Percentiles rank a stretch among this genome's conserved stretches.
Evolutionary conservation across 2,329 filamentous ascomycete genomes (phyloP).

Genomic region (Aspergillus fumigatiaffinis): DNA sequence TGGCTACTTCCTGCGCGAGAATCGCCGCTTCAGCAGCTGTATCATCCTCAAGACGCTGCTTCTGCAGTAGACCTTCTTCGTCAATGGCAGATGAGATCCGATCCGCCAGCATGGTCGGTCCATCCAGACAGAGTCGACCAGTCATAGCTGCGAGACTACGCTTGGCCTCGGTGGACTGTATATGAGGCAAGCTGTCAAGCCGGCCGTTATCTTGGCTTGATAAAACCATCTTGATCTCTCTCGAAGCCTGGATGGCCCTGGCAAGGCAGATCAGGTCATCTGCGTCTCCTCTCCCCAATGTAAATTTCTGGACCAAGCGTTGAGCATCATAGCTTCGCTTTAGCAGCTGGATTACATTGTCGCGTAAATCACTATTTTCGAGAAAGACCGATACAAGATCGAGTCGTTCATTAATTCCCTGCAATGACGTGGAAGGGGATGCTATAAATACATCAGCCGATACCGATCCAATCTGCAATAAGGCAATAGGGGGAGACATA

Average conservation of each 20-base stretch:
- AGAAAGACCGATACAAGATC: conserved; percentile 78
- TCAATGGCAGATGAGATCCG: conserved; percentile 78
- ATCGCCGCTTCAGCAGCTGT: conserved; percentile 67
- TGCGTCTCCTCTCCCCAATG: conserved; percentile 82
- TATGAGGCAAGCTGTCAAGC: conserved; percentile 18
- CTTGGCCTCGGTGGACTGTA: conserved; percentile 30
- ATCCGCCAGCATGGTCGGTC: conserved; percentile 64
- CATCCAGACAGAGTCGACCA: conserved; percentile 48
- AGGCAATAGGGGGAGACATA: conserved; percentile 29
- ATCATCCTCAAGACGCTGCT: conserved; percentile 71
- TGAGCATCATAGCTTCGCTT: conserved; percentile 78
- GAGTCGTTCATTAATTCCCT: conserved; percentile 72
- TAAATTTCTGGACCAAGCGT: conserved; percentile 89
- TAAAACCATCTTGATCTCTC: conserved; percentile 52
- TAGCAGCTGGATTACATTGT: conserved; percentile 65
- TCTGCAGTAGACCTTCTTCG: conserved; percentile 80
- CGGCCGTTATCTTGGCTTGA: conserved; percentile 18
- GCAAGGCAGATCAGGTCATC: conserved; percentile 85
- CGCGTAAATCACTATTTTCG: conserved; percentile 61
- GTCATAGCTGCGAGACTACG: conserved; percentile 28
- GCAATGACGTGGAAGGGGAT: conserved; percentile 81
- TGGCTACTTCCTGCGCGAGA: conserved; percentile 68
- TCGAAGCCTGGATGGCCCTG: conserved; percentile 72
- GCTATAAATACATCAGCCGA: conserved; percentile 49
- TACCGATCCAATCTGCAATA: conserved; percentile 37